These are phyloP conservation scores for Rhododendron mucronatum DNA, from an alignment of 148 eudicot species.

Conservation along the genomic window DNA sequence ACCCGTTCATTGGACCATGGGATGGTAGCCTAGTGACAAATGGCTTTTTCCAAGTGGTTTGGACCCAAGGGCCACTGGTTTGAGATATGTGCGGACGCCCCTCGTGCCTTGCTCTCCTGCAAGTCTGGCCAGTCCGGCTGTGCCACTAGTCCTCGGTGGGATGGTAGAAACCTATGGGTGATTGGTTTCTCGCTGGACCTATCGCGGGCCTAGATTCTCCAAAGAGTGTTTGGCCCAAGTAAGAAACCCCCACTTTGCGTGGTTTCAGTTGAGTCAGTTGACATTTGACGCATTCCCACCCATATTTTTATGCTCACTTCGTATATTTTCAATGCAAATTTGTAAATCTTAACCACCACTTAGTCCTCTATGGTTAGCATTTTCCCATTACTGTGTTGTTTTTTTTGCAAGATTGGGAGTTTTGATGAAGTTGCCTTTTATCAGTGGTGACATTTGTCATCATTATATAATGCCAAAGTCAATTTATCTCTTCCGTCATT, in stretches of 20 bases:
- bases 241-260: background rate
- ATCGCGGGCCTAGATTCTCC: background rate
- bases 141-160: background rate
- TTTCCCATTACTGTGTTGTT: background rate
- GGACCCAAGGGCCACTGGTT: too few relatives aligned
- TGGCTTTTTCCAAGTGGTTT: too few relatives aligned
- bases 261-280: background rate
- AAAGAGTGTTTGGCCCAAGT: background rate
- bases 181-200: background rate
- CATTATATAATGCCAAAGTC: background rate
- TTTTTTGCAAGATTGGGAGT: background rate
- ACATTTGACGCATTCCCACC: background rate
- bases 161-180: background rate
- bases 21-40: too few relatives aligned
- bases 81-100: too few relatives aligned
- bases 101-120: too few relatives aligned
- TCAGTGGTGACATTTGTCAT: background rate
- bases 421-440: slow-evolving; percentile 1
- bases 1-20: too few relatives aligned
- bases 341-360: background rate
- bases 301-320: background rate
- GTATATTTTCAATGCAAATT: background rate
- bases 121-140: background rate
- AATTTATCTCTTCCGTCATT: background rate
- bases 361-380: background rate